These are phyloP conservation scores for Apophysomyces sp. DNA, from an alignment of 371 early-diverging fungal genomes.

Conservation along the genomic window DNA sequence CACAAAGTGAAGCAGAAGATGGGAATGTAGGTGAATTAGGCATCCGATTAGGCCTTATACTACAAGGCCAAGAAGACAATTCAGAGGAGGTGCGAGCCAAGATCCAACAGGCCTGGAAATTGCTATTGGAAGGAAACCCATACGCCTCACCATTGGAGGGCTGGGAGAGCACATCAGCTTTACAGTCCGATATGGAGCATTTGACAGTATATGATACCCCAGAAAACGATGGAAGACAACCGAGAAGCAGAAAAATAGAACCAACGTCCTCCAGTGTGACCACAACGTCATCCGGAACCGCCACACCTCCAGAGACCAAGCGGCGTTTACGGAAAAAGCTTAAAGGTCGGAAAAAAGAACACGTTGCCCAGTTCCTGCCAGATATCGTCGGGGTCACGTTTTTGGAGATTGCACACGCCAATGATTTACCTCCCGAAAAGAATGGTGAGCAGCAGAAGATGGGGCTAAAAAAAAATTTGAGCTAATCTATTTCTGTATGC, in stretches of 20 bases:
- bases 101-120: background rate
- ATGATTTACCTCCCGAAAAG: constrained; percentile 60
- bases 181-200: constrained; percentile 1
- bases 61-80: background rate
- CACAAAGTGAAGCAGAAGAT: background rate
- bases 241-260: background rate
- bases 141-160: background rate
- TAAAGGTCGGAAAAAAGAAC: constrained; percentile 9
- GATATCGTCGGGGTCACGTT: constrained; percentile 60
- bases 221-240: background rate
- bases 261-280: background rate
- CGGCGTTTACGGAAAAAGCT: constrained; percentile 2
- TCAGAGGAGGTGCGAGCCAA: background rate
- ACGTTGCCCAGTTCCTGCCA: constrained; percentile 27
- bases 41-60: background rate
- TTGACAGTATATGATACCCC: background rate
- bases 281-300: constrained; percentile 1
- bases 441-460: constrained; percentile 44
- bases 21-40: background rate
- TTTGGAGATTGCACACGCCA: constrained; percentile 63
- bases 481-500: background rate
- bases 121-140: background rate
- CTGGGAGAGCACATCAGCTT: background rate
- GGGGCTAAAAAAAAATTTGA: background rate
- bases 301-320: background rate